Percentiles rank a stretch among this genome's conserved stretches.
Conservation (phyloP, 345 rosid species). For the Rhizophora mangle region DNA sequence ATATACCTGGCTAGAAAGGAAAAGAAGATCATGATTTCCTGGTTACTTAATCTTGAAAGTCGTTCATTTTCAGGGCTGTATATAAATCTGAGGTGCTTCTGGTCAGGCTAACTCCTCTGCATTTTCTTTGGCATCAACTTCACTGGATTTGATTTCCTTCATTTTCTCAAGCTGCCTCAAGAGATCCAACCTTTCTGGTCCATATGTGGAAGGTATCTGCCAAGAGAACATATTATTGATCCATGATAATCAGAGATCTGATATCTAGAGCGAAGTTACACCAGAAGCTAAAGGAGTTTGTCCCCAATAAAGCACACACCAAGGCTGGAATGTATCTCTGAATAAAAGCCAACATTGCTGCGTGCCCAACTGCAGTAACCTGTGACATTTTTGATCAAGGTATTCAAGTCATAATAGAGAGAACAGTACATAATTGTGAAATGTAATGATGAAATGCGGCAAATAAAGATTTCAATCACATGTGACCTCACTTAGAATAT, state of each 20-base stretch:
- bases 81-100: conserved; percentile 13
- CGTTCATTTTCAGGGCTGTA: conserved; percentile 13
- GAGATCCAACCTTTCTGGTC: conserved; percentile 84
- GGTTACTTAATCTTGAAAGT: conserved; percentile 9
- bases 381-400: conserved; percentile 23
- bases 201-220: conserved; percentile 95
- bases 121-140: conserved; percentile 51
- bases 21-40: background rate
- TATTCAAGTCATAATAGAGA: background rate
- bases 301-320: conserved; percentile 43
- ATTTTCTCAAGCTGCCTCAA: conserved; percentile 89
- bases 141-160: conserved; percentile 59
- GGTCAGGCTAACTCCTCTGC: conserved; percentile 44
- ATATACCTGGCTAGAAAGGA: background rate
- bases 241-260: conserved; percentile 1
- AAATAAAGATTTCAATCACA: background rate
- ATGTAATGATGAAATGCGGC: background rate
- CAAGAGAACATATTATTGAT: conserved; percentile 21
- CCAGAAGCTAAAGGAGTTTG: conserved; percentile 1
- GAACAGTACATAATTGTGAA: background rate
- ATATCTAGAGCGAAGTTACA: background rate
- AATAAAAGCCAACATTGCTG: conserved; percentile 94
- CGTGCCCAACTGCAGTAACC: conserved; percentile 98
- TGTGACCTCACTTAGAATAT: background rate
- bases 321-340: conserved; percentile 85